These are phyloP conservation scores for Nicotiana obtusifolia DNA, from an alignment of 257 asterid genomes.

Conservation along the genomic window DNA sequence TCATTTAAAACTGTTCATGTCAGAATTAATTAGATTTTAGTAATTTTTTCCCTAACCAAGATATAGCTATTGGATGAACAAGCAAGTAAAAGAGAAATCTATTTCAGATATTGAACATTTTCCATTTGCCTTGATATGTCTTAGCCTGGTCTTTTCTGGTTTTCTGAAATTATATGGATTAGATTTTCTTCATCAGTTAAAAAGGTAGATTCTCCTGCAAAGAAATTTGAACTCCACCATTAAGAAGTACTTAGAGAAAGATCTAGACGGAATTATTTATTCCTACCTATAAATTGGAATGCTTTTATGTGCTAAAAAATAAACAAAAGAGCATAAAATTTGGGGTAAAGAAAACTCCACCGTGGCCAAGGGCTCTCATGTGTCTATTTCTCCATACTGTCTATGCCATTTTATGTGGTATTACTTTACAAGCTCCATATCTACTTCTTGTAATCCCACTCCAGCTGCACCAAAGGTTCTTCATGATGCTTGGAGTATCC, in stretches of 20 bases:
- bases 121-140: not conserved
- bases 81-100: no score
- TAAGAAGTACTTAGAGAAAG: not conserved
- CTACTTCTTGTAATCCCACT: not conserved
- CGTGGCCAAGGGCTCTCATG: not conserved
- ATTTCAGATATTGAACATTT: not conserved
- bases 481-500: not conserved
- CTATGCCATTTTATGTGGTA: not conserved
- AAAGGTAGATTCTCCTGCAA: not conserved
- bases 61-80: no score
- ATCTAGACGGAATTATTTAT: not conserved
- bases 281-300: not conserved
- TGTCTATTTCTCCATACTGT: not conserved
- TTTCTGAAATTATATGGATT: not conserved
- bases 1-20: no score
- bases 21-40: no score
- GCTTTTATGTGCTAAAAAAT: not conserved
- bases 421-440: not conserved
- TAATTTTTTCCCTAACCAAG: no score
- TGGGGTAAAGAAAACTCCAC: not conserved
- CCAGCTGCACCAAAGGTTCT: not conserved
- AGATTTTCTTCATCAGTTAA: not conserved
- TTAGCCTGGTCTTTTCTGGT: slow-evolving; percentile 7
- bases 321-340: not conserved
- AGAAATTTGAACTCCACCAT: not conserved